Base-by-base conservation (phyloP, 2,329 filamentous ascomycete genomes). In the Erysiphe neolycopersici region DNA sequence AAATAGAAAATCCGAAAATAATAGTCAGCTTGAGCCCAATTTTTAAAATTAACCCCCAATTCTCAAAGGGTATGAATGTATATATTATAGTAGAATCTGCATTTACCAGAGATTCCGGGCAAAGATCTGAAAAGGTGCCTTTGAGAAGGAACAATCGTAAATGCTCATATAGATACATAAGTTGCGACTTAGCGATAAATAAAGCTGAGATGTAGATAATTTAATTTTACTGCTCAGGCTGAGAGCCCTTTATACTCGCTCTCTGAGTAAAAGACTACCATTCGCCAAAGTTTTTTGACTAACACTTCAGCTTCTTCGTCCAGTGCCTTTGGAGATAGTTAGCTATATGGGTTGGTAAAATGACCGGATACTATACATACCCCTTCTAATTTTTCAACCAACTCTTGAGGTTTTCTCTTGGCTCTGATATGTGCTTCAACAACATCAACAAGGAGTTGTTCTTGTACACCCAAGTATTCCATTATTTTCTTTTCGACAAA, bases 401-500 rank as follows among this genome's bases (percentile, higher is more conserved):
- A 60, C 44, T 79, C 79, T 47, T 75, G 69, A n/a, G 89, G 81
- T 48, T 68, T 69, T 22, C 75, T 76, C 52, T 77, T 75, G 52
- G 75, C 76, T 49, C 77, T 71, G 48, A 98, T 64, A 60, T 92
- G 83, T 54, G 84, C 79, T 56, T 94, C 78, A 35, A 95, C 83
- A 38, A 89, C 77, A 56, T 93, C 85, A 30, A 98, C 84, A 41
- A 98, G 65, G 63, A 94, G 76, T 61, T 95, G 82, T 59, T 98
- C 89, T 61, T 95, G 84, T 46, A 98, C 80, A 47, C 91, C 91
- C 41, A 98, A 69, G 53, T 89, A 91, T 60, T 98, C 89, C 47
- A 98, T 78, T 52, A 95, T 82, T 68, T 95, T 98, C 70, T 92
- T 92, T 65, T 93, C 84, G 45, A 95, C 82, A 62, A 94, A 98